A percentile compares a stretch with the other conserved stretches of the same genome.
phyloP scores from a whole-genome alignment of 1,284 basidiomycete genomes.

The Naganishia sp. region DNA sequence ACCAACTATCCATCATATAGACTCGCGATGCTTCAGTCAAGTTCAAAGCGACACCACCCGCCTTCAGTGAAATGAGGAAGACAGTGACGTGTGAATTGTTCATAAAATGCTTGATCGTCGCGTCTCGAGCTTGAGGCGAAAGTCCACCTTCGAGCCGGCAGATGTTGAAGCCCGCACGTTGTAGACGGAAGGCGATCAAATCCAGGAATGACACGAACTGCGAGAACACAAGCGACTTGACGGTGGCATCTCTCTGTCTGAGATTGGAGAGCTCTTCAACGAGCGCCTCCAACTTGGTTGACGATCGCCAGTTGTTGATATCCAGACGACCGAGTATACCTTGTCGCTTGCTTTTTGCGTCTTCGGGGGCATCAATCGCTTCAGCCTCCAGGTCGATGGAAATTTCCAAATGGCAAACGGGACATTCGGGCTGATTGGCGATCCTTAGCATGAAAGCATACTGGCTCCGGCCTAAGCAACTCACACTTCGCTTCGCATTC shows the following conservation, averaged over 20 bases:
- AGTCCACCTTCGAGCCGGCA: conserved; percentile 96
- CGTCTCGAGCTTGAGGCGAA: conserved; percentile 92
- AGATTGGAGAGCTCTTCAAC: conserved; percentile 89
- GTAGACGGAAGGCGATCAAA: conserved; percentile 62
- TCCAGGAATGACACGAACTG: conserved; percentile 52
- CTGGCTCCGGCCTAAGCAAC: too few species aligned
- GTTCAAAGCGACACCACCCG: conserved; percentile 88
- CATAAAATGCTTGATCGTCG: conserved; percentile 94
- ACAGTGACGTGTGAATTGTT: conserved; percentile 92
- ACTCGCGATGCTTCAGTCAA: conserved; percentile 89
- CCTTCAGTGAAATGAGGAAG: conserved; percentile 91
- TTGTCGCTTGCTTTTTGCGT: conserved; percentile 68
- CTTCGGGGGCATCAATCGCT: conserved; percentile 78
- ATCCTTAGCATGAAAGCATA: background rate
- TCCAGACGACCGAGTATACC: conserved; percentile 91
- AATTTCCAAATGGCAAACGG: conserved; percentile 88
- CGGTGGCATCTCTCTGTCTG: conserved; percentile 79
- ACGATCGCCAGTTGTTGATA: conserved; percentile 76
- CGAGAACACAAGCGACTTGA: conserved; percentile 86
- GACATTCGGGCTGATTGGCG: conserved; percentile 74
- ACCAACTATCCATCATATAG: conserved; percentile 79
- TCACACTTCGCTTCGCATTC: conserved; percentile 68
- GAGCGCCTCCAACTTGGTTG: conserved; percentile 95
- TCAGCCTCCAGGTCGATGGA: conserved; percentile 95
- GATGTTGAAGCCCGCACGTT: conserved; percentile 84